Evolutionary conservation across 2,329 filamentous ascomycete species (phyloP), one percentile per base, ranked within the genome.

Genomic region (Penicillium sp.): DNA sequence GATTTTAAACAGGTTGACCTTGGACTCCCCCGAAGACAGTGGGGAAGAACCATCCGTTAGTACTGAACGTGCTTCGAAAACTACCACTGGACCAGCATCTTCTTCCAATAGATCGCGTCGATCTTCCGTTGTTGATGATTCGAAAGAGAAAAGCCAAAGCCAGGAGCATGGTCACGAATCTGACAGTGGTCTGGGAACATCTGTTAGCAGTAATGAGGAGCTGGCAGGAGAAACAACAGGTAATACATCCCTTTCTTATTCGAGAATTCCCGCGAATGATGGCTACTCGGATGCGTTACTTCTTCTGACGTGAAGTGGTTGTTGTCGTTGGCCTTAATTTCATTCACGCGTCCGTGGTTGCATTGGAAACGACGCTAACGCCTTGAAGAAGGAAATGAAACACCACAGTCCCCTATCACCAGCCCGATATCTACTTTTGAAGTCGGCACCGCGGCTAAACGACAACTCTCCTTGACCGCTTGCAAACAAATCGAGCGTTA

Each of bases 111-210:
- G 29, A 19, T 44, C 37, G 5, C 53, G 41, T 21, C 53, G 53
- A 21, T 29, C 53, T 5, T 50, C 53, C 3, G 19, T 51, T 14
- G 39, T 19, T 3, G 26, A 31, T 14, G 48, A 46, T 24, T 22
- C 33, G 26, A 55, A 45, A 37, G 56, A 72, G 68, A 57, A 59
- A 77, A 16, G 13, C 31, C 31, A 14, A 33, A 33, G 14, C 31
- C 82, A 86, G 70, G 81, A 80, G 44, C 83, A 87, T 70, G 84
- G 86, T 69, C 88, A 92, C 76, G 84, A 85, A 57, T 95, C 91
- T 16, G 93, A 97, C 78, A 96, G 92, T 73, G 93, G 91, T 53
- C 81, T 97, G 62, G 93, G 93, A 52, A 90, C 91, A 44, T 96
- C 92, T 43, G 82, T 96, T 68, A 84, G 81, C 59, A 89, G 85